A percentile compares a stretch with the other conserved stretches of the same genome.
Evolutionary conservation across 176 grass and related monocot genomes (phyloP).

Genomic region (Hsuehochloa calcarea): DNA sequence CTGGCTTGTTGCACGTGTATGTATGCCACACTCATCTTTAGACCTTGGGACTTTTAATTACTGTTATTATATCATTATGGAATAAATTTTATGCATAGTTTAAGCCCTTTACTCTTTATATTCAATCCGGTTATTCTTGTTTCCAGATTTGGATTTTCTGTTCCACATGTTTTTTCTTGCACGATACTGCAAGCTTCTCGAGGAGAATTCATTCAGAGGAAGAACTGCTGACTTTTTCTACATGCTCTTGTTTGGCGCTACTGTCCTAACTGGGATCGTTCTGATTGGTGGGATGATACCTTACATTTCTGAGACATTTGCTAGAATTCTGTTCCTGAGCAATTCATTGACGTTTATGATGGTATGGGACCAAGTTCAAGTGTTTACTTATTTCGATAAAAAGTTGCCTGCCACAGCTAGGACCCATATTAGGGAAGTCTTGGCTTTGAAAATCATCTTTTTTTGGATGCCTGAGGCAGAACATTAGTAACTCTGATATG

Average conservation of each 20-base stretch:
- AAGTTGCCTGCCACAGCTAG: neutral
- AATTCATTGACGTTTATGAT: slow-evolving; percentile 99
- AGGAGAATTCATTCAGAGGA: slow-evolving; percentile 99
- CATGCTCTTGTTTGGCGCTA: slow-evolving; percentile 98
- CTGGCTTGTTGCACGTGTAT: neutral
- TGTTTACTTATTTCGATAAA: neutral
- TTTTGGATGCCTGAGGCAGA: neutral
- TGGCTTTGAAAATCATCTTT: neutral
- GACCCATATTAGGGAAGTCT: neutral
- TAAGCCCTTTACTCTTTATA: neutral
- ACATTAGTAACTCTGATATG: slow-evolving; percentile 28
- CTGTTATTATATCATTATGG: neutral
- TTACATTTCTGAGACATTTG: slow-evolving; percentile 87
- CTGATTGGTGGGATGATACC: slow-evolving; percentile 96
- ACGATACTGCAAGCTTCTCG: slow-evolving; percentile 94
- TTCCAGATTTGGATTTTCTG: slow-evolving; percentile 94
- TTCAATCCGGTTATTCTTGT: slow-evolving; percentile 9
- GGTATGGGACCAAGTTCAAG: slow-evolving; percentile 43
- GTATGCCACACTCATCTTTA: neutral
- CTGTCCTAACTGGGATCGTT: slow-evolving; percentile 82
- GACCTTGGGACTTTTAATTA: neutral
- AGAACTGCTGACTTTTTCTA: slow-evolving; percentile 97
- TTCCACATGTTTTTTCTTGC: slow-evolving; percentile 99
- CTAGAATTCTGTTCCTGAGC: slow-evolving; percentile 92
- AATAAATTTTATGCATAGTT: slow-evolving; percentile 8